Evolutionary conservation across 805 yeast species (phyloP).

Genomic region (Saturnispora zaruensis): DNA sequence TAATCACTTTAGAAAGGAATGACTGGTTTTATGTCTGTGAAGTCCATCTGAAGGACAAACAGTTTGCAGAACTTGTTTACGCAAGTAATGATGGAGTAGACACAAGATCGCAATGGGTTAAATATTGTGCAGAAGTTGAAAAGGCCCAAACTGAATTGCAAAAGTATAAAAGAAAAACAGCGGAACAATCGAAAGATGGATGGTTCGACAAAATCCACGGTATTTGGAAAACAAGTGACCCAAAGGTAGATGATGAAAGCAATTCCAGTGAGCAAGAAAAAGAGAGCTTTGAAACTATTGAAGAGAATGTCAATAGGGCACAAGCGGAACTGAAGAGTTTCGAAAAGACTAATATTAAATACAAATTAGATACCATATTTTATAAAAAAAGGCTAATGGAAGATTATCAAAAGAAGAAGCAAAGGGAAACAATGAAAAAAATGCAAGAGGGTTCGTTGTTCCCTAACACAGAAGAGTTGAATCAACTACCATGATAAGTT

Average conservation of each 20-base stretch:
- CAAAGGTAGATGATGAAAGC: background rate
- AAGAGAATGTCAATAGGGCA: constrained; percentile 5
- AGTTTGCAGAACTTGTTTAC: constrained; percentile 33
- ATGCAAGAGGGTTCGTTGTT: constrained; percentile 32
- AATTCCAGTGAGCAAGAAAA: constrained; percentile 1
- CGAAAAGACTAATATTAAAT: constrained; percentile 30
- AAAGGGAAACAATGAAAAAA: constrained; percentile 26
- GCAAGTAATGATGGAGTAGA: constrained; percentile 23
- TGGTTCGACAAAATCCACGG: constrained; percentile 7
- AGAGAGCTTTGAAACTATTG: constrained; percentile 7
- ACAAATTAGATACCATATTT: constrained; percentile 33
- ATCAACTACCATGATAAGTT: background rate
- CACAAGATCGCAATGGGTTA: constrained; percentile 15
- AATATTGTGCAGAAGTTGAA: constrained; percentile 20
- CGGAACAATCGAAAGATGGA: constrained; percentile 2
- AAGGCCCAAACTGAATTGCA: constrained; percentile 28
- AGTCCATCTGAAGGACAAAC: constrained; percentile 37
- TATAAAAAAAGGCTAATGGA: constrained; percentile 34
- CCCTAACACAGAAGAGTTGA: constrained; percentile 27
- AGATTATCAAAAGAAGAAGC: constrained; percentile 28
- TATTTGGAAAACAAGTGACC: background rate
- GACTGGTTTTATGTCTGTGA: constrained; percentile 49
- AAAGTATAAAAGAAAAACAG: constrained; percentile 27
- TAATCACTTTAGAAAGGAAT: constrained; percentile 33
- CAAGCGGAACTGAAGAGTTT: constrained; percentile 16